A percentile compares a stretch with the other conserved stretches of the same genome.
These are phyloP conservation scores for Barbatosphaeria neglecta DNA, from an alignment of 495 filamentous ascomycete species.

Conservation along the genomic window DNA sequence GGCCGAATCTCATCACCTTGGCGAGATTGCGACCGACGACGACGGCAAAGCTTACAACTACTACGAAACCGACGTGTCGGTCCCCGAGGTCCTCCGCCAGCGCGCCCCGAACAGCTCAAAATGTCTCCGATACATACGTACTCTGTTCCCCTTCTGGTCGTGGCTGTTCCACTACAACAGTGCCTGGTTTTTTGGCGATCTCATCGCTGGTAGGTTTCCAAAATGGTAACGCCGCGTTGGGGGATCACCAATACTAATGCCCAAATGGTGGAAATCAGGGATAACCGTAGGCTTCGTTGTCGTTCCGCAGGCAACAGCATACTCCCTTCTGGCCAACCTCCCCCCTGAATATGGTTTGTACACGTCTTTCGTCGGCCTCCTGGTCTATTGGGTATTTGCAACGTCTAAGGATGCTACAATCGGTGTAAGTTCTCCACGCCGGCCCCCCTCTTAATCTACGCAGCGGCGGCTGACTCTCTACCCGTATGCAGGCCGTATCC, in stretches of 20 bases:
- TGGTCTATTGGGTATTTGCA: slow-evolving; percentile 57
- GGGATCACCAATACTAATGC: background rate
- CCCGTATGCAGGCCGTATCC: slow-evolving; percentile 60
- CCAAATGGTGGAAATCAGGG: slow-evolving; percentile 3
- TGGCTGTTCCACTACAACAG: slow-evolving; percentile 24
- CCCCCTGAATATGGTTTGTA: slow-evolving; percentile 51
- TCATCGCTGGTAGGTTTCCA: slow-evolving; percentile 8
- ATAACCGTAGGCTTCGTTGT: slow-evolving; percentile 33
- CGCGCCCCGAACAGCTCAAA: background rate
- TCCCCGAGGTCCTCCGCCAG: background rate
- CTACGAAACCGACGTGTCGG: background rate
- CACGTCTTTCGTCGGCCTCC: slow-evolving; percentile 54
- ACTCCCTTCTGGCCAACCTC: slow-evolving; percentile 47
- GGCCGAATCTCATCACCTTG: too few species aligned
- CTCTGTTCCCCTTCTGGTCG: slow-evolving; percentile 10
- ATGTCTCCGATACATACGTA: background rate
- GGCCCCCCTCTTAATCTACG: background rate
- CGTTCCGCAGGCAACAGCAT: slow-evolving; percentile 55
- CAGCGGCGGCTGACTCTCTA: background rate
- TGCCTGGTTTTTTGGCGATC: slow-evolving; percentile 22
- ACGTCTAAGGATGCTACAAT: slow-evolving; percentile 62
- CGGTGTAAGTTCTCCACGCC: slow-evolving; percentile 34
- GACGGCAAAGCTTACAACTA: background rate
- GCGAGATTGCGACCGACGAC: too few species aligned
- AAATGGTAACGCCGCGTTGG: too few species aligned